Conservation (phyloP, 345 rosid species). For the Rhizophora mangle region DNA sequence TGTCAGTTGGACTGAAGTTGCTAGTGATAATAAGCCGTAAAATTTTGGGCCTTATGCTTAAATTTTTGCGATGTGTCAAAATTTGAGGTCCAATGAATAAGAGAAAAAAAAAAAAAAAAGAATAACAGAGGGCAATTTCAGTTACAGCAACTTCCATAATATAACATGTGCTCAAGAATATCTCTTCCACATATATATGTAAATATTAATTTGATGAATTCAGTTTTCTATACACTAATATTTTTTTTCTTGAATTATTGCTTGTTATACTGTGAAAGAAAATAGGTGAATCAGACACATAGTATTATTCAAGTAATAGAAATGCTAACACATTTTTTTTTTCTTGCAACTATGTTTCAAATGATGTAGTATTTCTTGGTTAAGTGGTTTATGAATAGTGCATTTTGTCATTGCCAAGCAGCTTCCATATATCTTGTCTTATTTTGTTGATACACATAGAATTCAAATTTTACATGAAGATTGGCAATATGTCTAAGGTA, state of each 20-base stretch:
- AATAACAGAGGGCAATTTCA: not conserved
- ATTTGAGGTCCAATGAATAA: not conserved
- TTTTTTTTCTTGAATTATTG: too few relatives aligned
- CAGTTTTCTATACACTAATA: too few relatives aligned
- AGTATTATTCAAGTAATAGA: too few relatives aligned
- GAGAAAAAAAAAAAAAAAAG: too few relatives aligned
- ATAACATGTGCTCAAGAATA: too few relatives aligned
- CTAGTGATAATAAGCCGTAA: constrained; percentile 1
- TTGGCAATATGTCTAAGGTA: not conserved
- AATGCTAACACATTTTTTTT: too few relatives aligned
- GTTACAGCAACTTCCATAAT: too few relatives aligned
- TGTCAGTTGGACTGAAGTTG: not conserved
- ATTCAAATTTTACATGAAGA: not conserved
- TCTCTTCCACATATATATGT: not conserved
- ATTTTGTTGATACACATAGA: not conserved
- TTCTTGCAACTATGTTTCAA: too few relatives aligned
- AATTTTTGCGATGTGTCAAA: not conserved
- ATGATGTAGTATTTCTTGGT: too few relatives aligned
- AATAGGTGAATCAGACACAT: too few relatives aligned
- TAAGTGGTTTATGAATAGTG: not conserved
- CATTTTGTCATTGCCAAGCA: not conserved
- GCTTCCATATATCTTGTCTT: not conserved
- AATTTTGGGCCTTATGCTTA: not conserved
- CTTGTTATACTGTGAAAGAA: too few relatives aligned
- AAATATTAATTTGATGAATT: too few relatives aligned